Percentiles rank a stretch among this genome's conserved stretches.
phyloP scores from a whole-genome alignment of 73 alveolate genomes.

The Paramecium tetraurelia region DNA sequence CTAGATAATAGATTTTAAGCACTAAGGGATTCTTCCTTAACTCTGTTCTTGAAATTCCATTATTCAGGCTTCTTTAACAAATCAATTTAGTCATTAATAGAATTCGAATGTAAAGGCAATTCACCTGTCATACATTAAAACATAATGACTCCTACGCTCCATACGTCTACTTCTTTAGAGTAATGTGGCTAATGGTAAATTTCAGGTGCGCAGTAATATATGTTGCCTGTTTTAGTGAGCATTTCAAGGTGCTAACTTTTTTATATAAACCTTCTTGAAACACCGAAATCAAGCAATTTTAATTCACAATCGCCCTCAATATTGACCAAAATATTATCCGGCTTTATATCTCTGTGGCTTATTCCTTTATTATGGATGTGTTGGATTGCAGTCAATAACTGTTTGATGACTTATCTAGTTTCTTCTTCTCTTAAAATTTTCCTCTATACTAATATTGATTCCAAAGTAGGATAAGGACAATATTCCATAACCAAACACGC shows the following conservation, averaged over 20 bases:
- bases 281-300: constrained; percentile 37
- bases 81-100: background rate
- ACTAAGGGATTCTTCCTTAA: background rate
- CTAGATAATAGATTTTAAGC: background rate
- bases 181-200: background rate
- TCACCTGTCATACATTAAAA: constrained; percentile 4
- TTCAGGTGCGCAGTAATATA: constrained; percentile 36
- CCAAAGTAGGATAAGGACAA: constrained; percentile 51
- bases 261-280: background rate
- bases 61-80: background rate
- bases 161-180: background rate
- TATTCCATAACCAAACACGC: constrained; percentile 63
- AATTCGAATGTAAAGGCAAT: background rate
- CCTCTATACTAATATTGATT: background rate
- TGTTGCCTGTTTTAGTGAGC: constrained; percentile 35
- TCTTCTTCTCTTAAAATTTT: background rate
- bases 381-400: background rate
- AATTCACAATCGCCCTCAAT: background rate
- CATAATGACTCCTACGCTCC: constrained; percentile 29
- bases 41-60: background rate
- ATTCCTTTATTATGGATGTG: constrained; percentile 53
- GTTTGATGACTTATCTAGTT: constrained; percentile 15
- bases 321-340: constrained; percentile 58
- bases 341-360: constrained; percentile 57
- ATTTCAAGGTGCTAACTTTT: background rate